Base-by-base conservation (phyloP, 305 asterid genomes). In the Plantago coronopus region DNA sequence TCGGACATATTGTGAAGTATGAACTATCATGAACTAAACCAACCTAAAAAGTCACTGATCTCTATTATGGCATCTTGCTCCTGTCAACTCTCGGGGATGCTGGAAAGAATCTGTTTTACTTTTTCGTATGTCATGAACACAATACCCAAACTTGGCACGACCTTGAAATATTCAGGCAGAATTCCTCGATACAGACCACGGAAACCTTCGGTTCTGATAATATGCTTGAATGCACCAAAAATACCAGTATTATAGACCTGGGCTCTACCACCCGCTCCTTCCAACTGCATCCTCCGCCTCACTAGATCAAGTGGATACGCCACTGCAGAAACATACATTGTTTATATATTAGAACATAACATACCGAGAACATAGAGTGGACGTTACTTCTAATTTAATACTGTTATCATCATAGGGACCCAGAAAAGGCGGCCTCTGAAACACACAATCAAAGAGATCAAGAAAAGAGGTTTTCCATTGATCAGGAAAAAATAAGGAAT, bases 231-330 rank as follows among this genome's bases (percentile, higher is more conserved):
- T 19, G 95, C 69, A 21, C 91, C 95, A 17, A 80, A 61, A 48
- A 89, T 68, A 27, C 94, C 95, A 1, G 82, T 68, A 65, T 70
- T 76, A 49, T 89, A 89, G 25, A 89, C 84, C 37, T 72, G 86
- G 17, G 87, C 83, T 57, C 87, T 74, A 40, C 95, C 95, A 55
- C 89, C 94, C 3, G 91, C 96, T 69, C 95, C 95, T 83, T 89
- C 95, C 83, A 89, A 73, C 74, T 89, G 96, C 88, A 83, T 86
- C 62, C 96, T 68, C 62, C 94, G 73, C 75, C 95, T 81, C 78
- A 85, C 95, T 19, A 81, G 94, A 70, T 88, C 96, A 74, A 88
- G 64, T 29, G 96, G 95, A 73, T 80, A 88, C 54, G 82, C 86
- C 45, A 80, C 95, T 85, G 93, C 80, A 83, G 17, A 66, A 61